A percentile compares a stretch with the other conserved stretches of the same genome.
Conservation (phyloP, 2,329 filamentous ascomycete species). For the Aureobasidium sp. region DNA sequence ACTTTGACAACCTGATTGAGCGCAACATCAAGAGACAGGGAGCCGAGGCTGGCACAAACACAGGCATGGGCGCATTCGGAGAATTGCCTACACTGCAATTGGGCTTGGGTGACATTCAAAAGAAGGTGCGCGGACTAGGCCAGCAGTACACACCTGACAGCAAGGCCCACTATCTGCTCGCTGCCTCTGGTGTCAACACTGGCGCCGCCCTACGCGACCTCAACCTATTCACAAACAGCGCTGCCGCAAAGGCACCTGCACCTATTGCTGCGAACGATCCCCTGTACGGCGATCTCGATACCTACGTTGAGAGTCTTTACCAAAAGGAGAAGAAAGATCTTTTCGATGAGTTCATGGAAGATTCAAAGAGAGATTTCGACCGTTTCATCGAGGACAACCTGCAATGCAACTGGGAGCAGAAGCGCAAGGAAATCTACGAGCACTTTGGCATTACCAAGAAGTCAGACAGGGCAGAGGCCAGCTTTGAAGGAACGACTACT, state of each 20-base stretch:
- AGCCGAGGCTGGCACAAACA: conserved; percentile 50
- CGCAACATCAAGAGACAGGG: conserved; percentile 61
- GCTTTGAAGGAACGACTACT: conserved; percentile 30
- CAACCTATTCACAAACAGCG: conserved; percentile 22
- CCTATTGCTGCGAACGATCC: conserved; percentile 25
- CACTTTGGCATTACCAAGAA: conserved; percentile 75
- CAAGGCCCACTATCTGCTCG: conserved; percentile 77
- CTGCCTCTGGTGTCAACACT: conserved; percentile 87
- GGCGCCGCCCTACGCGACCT: conserved; percentile 80
- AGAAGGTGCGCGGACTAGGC: conserved; percentile 68
- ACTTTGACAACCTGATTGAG: conserved; percentile 59
- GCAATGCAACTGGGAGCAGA: conserved; percentile 90
- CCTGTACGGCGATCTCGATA: conserved; percentile 53
- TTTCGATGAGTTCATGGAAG: conserved; percentile 83
- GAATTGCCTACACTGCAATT: conserved; percentile 86
- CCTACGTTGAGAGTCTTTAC: conserved; percentile 78
- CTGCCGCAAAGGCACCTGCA: conserved; percentile 21
- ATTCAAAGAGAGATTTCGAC: conserved; percentile 87
- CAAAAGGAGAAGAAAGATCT: conserved; percentile 86
- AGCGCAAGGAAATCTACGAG: conserved; percentile 87
- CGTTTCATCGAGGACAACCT: conserved; percentile 90
- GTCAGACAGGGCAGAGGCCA: conserved; percentile 27
- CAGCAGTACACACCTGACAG: conserved; percentile 48
- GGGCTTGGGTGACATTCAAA: conserved; percentile 77
- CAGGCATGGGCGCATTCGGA: conserved; percentile 45